phyloP scores from a whole-genome alignment of 331 rosid species.

The Stylosanthes scabra region DNA sequence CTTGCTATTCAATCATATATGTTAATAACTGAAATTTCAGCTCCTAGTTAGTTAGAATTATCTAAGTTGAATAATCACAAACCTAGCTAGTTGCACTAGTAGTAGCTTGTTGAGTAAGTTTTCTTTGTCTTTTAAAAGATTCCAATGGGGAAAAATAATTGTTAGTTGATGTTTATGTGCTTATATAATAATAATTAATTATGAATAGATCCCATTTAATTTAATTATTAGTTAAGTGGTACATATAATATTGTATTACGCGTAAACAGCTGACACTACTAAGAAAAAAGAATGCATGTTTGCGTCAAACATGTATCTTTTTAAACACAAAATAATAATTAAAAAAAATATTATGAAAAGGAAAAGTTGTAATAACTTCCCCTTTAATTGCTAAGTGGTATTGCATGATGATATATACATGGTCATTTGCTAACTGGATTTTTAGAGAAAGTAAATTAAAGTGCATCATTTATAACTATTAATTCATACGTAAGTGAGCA shows the following conservation, averaged over 20 bases:
- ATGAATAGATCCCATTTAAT: background rate
- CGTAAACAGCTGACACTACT: slow-evolving; percentile 39
- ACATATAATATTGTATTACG: slow-evolving; percentile 29
- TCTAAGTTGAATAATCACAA: background rate
- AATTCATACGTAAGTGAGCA: too few species aligned
- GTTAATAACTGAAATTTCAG: too few species aligned
- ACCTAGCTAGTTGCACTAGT: background rate
- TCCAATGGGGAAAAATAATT: background rate
- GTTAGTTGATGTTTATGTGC: slow-evolving; percentile 8
- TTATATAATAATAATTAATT: background rate
- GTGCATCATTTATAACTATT: too few species aligned
- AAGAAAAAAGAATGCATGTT: slow-evolving; percentile 31
- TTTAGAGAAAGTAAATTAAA: too few species aligned
- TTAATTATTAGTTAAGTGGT: background rate
- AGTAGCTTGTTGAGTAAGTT: slow-evolving; percentile 13
- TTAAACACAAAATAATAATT: slow-evolving; percentile 22
- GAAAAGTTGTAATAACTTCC: slow-evolving; percentile 10
- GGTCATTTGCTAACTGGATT: slow-evolving; percentile 28
- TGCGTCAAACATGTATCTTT: slow-evolving; percentile 52
- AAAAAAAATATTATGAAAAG: slow-evolving; percentile 28
- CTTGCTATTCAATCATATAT: too few species aligned
- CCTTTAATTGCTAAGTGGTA: slow-evolving; percentile 35
- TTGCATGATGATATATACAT: slow-evolving; percentile 6
- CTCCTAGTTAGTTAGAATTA: background rate
- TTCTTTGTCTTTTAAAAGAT: background rate